Base-by-base conservation (phyloP, 176 grass and related monocot species). In the Puccinellia tenuiflora region DNA sequence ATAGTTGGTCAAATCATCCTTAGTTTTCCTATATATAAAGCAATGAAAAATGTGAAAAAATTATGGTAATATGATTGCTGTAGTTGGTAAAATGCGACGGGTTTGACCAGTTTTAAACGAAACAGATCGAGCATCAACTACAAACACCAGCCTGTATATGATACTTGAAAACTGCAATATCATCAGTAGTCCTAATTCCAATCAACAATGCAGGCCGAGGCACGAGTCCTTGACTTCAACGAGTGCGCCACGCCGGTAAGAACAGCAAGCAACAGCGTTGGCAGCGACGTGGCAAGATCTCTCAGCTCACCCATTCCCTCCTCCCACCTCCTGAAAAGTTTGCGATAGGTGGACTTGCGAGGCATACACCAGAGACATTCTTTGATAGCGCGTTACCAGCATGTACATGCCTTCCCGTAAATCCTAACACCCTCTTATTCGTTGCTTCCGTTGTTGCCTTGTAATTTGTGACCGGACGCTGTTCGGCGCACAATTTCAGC, bases 141-240 rank as follows among this genome's bases (percentile, higher is more conserved):
- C 48, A 71, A 16, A 30, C 34, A 39, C 43, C 10, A 65, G 62
- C 15, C 1, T 77, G 20, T 83, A 56, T 59, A 25, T 11, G 28
- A 51, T 33, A 80, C 13, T 48, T 65, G 17, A 46, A 77, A 24
- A 7, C 53, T 64, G 26, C 43, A 61, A 53, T n/a, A 34, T 22
- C 70, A 65, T 52, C 24, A 60, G 22, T n/a, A 53, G 51, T 66
- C 53, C 20, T 68, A 82, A 79, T 40, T 75, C 39, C 14, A 70
- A 9, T 55, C 53, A 39, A 50, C 81, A 69, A 51, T 86, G 57
- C 92, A 97, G 95, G 83, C 81, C 2, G 95, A 91, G 83, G 88
- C 59, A 2, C 61, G 86, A 81, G 84, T 94, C 76, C 92, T 97
- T 68, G 92, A 97, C 87, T 97, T 97, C 68, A 92, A 86, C 12